phyloP scores from a whole-genome alignment of 768 basidiomycete species.

The Coprinopsis cinerea region DNA sequence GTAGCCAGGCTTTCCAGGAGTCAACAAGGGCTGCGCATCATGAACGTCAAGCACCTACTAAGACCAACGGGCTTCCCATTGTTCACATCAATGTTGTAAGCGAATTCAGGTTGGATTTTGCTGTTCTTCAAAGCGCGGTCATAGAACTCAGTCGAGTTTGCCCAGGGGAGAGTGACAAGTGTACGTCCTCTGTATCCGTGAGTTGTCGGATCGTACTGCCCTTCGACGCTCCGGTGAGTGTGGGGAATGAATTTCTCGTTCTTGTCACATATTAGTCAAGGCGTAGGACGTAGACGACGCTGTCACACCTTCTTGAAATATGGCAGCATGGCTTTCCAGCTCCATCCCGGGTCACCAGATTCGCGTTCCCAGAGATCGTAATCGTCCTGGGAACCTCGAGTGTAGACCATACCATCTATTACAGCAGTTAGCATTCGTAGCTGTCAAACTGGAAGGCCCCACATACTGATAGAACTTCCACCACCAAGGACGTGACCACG shows the following conservation, averaged over 20 bases:
- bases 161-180: constrained; percentile 20
- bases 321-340: constrained; percentile 19
- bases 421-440: background rate
- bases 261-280: constrained; percentile 5
- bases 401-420: constrained; percentile 20
- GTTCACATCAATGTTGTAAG: constrained; percentile 9
- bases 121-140: constrained; percentile 27
- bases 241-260: constrained; percentile 16
- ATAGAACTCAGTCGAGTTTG: constrained; percentile 22
- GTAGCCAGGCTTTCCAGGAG: constrained; percentile 18
- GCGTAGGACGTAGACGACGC: constrained; percentile 16
- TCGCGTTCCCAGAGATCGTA: constrained; percentile 17
- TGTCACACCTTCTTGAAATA: constrained; percentile 20
- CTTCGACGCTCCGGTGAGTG: constrained; percentile 13
- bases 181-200: constrained; percentile 26
- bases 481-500: constrained; percentile 26
- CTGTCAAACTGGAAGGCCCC: background rate
- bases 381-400: constrained; percentile 19
- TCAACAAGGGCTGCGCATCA: background rate
- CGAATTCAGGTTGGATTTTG: constrained; percentile 9
- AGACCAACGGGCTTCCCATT: constrained; percentile 13
- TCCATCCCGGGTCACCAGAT: constrained; percentile 21
- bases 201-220: constrained; percentile 9
- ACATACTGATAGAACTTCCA: constrained; percentile 23
- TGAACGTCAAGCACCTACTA: background rate